phyloP scores from a whole-genome alignment of 164 flowering plant genomes.

The Vitis amurensis region DNA sequence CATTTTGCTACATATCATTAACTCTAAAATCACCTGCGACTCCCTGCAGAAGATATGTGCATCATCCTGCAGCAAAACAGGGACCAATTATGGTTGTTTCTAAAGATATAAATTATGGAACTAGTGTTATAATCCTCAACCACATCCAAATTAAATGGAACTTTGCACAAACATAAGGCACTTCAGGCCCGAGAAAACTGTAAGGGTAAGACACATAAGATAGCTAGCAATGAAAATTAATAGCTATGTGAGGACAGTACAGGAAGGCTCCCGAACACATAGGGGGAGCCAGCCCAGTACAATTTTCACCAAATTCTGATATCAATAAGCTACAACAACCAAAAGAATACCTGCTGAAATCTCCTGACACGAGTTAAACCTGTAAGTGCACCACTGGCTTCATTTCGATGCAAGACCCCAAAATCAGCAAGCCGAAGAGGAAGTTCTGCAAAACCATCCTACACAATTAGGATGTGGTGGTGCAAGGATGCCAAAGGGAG shows the following conservation, averaged over 20 bases:
- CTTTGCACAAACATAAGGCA: no score
- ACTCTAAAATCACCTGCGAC: constrained; percentile 59
- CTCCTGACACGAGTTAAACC: constrained; percentile 97
- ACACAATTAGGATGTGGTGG: neutral
- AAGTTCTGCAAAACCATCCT: constrained; percentile 57
- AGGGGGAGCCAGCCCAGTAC: no score
- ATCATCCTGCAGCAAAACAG: constrained; percentile 75
- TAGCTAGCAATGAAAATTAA: no score
- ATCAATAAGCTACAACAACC: no score
- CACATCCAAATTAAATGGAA: no score
- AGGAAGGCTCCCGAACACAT: no score
- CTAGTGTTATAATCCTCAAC: neutral
- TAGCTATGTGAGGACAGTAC: no score
- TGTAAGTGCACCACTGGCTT: constrained; percentile 98
- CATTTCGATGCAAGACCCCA: constrained; percentile 97
- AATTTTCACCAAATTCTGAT: no score
- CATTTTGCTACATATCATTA: neutral
- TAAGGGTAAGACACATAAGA: no score
- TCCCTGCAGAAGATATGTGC: constrained; percentile 98
- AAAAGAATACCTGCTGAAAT: constrained; percentile 85
- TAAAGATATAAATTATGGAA: neutral
- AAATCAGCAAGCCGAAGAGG: constrained; percentile 97
- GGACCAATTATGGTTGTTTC: neutral
- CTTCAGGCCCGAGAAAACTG: no score
- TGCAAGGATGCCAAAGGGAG: no score